phyloP scores from a whole-genome alignment of 225 moss, liverwort and hornwort genomes.

The Polytrichum formosum region DNA sequence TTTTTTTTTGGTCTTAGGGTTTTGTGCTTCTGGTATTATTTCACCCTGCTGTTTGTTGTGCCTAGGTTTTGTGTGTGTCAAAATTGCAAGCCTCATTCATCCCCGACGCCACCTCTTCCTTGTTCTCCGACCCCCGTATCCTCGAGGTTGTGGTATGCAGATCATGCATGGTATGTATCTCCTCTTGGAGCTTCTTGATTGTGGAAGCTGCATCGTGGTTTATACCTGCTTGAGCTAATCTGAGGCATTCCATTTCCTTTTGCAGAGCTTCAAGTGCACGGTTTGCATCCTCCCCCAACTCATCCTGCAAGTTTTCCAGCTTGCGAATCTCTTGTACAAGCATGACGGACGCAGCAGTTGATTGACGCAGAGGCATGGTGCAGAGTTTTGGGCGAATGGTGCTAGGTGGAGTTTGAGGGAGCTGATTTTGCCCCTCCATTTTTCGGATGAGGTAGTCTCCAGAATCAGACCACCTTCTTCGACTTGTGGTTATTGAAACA shows the following conservation, averaged over 20 bases:
- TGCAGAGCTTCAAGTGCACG: constrained; percentile 95
- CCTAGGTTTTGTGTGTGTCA: too few relatives aligned
- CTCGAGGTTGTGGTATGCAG: constrained; percentile 51
- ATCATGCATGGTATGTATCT: constrained; percentile 81
- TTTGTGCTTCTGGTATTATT: too few relatives aligned
- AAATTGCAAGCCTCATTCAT: too few relatives aligned
- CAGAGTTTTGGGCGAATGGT: constrained; percentile 46
- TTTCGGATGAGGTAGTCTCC: constrained; percentile 57
- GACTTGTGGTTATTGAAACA: constrained; percentile 31
- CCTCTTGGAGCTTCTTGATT: constrained; percentile 89
- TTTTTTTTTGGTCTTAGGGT: too few relatives aligned
- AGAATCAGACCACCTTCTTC: constrained; percentile 61
- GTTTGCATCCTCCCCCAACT: constrained; percentile 93
- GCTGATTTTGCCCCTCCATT: constrained; percentile 38
- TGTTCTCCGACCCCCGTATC: constrained; percentile 35
- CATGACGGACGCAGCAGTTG: constrained; percentile 88
- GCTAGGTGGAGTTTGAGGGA: constrained; percentile 32
- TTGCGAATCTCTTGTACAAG: constrained; percentile 98
- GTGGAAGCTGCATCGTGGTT: constrained; percentile 93
- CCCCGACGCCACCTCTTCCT: constrained; percentile 42
- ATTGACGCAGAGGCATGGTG: constrained; percentile 65
- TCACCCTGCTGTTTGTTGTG: too few relatives aligned
- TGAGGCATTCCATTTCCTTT: constrained; percentile 92
- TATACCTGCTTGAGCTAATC: constrained; percentile 97
- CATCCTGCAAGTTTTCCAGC: constrained; percentile 93